Evolutionary conservation across 139 green algal species (phyloP).

Genomic region (Micractinium sp.): DNA sequence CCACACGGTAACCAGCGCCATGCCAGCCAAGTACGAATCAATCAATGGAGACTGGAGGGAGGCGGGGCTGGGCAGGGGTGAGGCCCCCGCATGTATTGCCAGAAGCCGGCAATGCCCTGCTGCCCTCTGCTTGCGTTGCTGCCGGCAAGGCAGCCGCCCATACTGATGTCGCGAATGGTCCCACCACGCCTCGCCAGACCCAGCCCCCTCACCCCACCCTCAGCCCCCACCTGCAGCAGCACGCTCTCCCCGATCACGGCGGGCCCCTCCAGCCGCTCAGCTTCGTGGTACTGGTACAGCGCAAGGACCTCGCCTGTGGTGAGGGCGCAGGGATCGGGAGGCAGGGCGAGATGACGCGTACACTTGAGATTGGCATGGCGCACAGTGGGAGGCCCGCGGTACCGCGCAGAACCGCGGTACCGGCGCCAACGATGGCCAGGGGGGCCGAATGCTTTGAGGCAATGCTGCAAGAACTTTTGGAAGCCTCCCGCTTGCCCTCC

Average conservation of each 20-base stretch:
- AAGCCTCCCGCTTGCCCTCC: no score
- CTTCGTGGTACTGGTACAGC: conserved; percentile 32
- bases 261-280: conserved; percentile 17
- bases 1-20: background rate
- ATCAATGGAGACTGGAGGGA: background rate
- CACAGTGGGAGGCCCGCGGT: no score
- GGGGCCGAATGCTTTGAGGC: background rate
- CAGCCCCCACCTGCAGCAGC: conserved; percentile 22
- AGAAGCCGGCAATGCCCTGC: no score
- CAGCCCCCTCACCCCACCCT: background rate
- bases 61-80: no score
- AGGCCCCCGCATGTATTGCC: background rate
- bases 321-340: no score
- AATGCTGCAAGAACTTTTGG: background rate
- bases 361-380: no score
- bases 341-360: background rate
- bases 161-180: no score
- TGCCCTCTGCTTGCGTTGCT: no score
- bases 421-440: background rate
- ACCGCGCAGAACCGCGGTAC: no score
- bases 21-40: no score
- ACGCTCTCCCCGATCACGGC: conserved; percentile 21
- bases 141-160: no score
- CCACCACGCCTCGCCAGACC: no score
- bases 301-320: conserved; percentile 37